Base-by-base conservation (phyloP, 306 rosid genomes). In the Luffa acutangula region DNA sequence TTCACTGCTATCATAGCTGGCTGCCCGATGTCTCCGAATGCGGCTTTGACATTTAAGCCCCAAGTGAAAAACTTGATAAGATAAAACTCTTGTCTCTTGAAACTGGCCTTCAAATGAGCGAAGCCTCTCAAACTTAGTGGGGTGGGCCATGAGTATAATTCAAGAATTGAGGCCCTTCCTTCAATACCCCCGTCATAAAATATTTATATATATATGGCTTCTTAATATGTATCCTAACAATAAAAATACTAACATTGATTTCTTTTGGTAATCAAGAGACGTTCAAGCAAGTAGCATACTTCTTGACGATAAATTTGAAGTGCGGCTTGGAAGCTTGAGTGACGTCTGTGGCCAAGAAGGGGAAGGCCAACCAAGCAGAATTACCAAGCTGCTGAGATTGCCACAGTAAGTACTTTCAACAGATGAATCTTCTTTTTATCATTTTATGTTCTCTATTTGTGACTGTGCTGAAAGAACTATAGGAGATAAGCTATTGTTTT, bases 261-360 rank as follows among this genome's bases (percentile, higher is more conserved):
- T 87, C 43, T 80, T 81, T 83, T 83, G 65, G 57, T 70, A 39
- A 58, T 80, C 87, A 49, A 95, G 99, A 85, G 97, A 95, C 81
- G 85, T 95, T 85, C 97, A 91, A 93, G 97, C 99, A 17, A 91
- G 93, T 85, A 95, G 99, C 82, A 86, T 95, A 82, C 96, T 93
- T 77, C 97, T 95, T 53, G 99, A 95, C 78, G 97, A 95, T 82
- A 95, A 91, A 85, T 95, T 91, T 78, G 99, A 95, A 88, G 99
- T 93, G 77, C 89, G 97, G 80, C 72, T 95, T 62, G 99, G 99
- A 81, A 93, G 99, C 89, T 82, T 95, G 82, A 93, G 91, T 57
- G 93, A 90, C 81, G 82, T 87, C 53, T 86, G 93, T 77, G 80
- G 76, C 80, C 98, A 92, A 85, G 97, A 89, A 91, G 99, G 96